Evolutionary conservation across 306 rosid species (phyloP), one percentile per base, ranked within the genome.

Genomic region (Lathyrus tuberosus): DNA sequence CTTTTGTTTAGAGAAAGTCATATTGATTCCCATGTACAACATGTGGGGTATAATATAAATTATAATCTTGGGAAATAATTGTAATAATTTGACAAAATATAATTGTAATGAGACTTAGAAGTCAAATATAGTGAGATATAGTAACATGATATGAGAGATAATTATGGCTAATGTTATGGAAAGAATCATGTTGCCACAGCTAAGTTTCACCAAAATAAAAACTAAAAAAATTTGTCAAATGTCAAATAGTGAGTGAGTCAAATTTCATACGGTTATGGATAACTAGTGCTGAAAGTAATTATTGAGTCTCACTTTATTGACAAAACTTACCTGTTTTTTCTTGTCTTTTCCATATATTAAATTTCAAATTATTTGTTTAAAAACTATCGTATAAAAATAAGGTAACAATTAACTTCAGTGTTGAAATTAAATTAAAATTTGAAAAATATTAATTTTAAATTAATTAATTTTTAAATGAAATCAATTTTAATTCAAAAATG

Each of bases 111-210:
- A 66, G 10, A 70, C 56, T 76, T 37, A 43, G 2, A 69, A 56
- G 37, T 48, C 18, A 70, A 57, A 28, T 65, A 48, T 22, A 22
- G 8, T 18, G 17, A 20, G 22, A 20, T 20, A 20, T 20, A 20
- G 22, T 20, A 30, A 43, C 20, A 51, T 28, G 30, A 35, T 35
- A 42, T 40, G 42, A 35, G 78, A 48, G 67, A 37, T 16, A 62
- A 67, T 64, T 43, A 44, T 42, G 70, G 75, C 72, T 24, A 12
- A 4, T 63, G 14, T 69, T 64, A 52, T 8, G 75, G 65, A 49
- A 16, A 13, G 18, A 33, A 46, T 74, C 24, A 53, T 16, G 64
- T 35, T 41, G 5, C 6, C 65, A 20, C 12, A 13, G 17, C 16
- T 7, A 18, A 51, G 8, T 35, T 35, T 35, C 40, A 35, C 40